A percentile compares a stretch with the other conserved stretches of the same genome.
Evolutionary conservation across 805 yeast genomes (phyloP).

Genomic region (Metschnikowia amazonensis): DNA sequence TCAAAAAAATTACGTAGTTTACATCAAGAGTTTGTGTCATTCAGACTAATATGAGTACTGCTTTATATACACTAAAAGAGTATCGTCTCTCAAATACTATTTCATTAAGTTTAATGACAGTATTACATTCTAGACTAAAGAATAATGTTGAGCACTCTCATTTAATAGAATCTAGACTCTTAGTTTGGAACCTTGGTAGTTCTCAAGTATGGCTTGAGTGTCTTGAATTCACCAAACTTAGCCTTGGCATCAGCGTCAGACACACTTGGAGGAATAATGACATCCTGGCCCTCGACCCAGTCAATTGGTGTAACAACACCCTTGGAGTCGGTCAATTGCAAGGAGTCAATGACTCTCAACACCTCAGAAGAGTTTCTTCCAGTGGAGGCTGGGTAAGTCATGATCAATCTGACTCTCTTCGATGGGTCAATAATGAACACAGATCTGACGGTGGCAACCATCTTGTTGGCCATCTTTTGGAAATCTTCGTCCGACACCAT

Average conservation of each 20-base stretch:
- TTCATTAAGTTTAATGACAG: too few relatives aligned
- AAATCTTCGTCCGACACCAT: conserved; percentile 73
- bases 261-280: conserved; percentile 65
- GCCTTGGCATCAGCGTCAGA: conserved; percentile 56
- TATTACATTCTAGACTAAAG: too few relatives aligned
- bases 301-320: conserved; percentile 67
- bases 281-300: conserved; percentile 74
- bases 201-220: conserved; percentile 62
- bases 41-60: too few relatives aligned
- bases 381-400: conserved; percentile 69
- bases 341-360: conserved; percentile 64
- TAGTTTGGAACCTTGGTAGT: conserved; percentile 38
- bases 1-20: too few relatives aligned
- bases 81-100: too few relatives aligned
- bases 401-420: conserved; percentile 57
- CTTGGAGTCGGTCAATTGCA: conserved; percentile 59
- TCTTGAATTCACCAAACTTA: conserved; percentile 58
- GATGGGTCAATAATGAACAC: conserved; percentile 69
- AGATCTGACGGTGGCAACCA: conserved; percentile 65
- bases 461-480: conserved; percentile 59
- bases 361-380: conserved; percentile 78
- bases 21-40: too few relatives aligned
- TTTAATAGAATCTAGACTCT: too few relatives aligned
- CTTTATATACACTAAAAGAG: too few relatives aligned
- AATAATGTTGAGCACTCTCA: too few relatives aligned